phyloP scores from a whole-genome alignment of 495 filamentous ascomycete species.

The Chaetomidium leptoderma region DNA sequence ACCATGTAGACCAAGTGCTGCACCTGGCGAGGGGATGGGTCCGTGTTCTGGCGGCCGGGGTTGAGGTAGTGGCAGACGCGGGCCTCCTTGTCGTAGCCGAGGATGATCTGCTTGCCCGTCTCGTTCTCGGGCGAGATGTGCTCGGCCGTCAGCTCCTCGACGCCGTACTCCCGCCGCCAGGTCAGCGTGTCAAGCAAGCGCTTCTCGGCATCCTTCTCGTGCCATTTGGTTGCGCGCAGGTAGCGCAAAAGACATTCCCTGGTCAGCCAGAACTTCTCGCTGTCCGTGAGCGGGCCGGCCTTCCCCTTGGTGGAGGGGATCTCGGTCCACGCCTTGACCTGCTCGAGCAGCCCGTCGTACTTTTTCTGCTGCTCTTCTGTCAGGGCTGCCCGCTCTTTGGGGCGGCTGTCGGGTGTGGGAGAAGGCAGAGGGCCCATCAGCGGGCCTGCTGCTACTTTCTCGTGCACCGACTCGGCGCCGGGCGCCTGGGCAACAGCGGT shows the following conservation, averaged over 20 bases:
- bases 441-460: slow-evolving; percentile 41
- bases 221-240: slow-evolving; percentile 90
- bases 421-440: slow-evolving; percentile 66
- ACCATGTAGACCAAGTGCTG: slow-evolving; percentile 95
- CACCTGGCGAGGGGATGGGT: slow-evolving; percentile 81
- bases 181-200: slow-evolving; percentile 73
- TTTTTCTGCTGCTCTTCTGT: slow-evolving; percentile 76
- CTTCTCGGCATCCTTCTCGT: slow-evolving; percentile 65
- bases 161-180: slow-evolving; percentile 86
- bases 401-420: slow-evolving; percentile 55
- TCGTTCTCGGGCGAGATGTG: slow-evolving; percentile 87
- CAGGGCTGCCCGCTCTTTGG: slow-evolving; percentile 50
- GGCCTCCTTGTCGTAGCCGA: slow-evolving; percentile 79
- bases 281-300: slow-evolving; percentile 63
- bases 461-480: slow-evolving; percentile 32
- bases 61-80: slow-evolving; percentile 86
- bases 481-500: slow-evolving; percentile 18
- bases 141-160: slow-evolving; percentile 68
- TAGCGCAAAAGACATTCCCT: slow-evolving; percentile 89
- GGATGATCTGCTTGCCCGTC: slow-evolving; percentile 87
- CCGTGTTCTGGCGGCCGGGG: slow-evolving; percentile 87
- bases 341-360: slow-evolving; percentile 67
- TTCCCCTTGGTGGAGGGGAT: slow-evolving; percentile 62
- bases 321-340: slow-evolving; percentile 65
- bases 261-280: slow-evolving; percentile 85